phyloP scores from a whole-genome alignment of 2,329 filamentous ascomycete genomes.

The Pestalotiopsis sp. region DNA sequence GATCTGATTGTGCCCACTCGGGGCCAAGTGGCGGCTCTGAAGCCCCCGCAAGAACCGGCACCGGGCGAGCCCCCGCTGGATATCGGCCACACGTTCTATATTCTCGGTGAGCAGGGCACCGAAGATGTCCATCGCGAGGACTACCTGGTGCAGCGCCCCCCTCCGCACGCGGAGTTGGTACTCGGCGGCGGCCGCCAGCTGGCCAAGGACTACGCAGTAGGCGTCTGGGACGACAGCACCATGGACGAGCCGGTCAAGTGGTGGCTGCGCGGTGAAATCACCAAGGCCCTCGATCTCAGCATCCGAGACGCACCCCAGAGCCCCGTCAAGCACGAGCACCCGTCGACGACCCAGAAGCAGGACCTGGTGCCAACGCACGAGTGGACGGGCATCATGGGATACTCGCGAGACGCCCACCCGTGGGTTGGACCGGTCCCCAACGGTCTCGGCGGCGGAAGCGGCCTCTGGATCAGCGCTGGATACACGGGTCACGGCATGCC shows the following conservation, averaged over 20 bases:
- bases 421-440: slow-evolving; percentile 72
- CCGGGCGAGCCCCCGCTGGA: slow-evolving; percentile 21
- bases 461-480: slow-evolving; percentile 66
- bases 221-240: slow-evolving; percentile 60
- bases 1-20: slow-evolving; percentile 77
- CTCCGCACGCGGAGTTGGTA: slow-evolving; percentile 62
- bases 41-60: slow-evolving; percentile 50
- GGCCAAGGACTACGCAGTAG: slow-evolving; percentile 56
- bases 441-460: slow-evolving; percentile 50
- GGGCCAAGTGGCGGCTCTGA: slow-evolving; percentile 71
- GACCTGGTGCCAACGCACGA: slow-evolving; percentile 59
- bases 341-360: slow-evolving; percentile 27
- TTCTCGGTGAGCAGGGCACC: slow-evolving; percentile 47
- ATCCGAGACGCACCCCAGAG: slow-evolving; percentile 17
- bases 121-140: slow-evolving; percentile 56
- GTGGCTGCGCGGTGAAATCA: slow-evolving; percentile 55
- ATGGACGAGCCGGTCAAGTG: slow-evolving; percentile 58
- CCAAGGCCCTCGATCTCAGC: slow-evolving; percentile 43
- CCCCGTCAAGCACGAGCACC: background rate
- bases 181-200: slow-evolving; percentile 70
- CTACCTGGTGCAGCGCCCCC: slow-evolving; percentile 73
- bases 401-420: slow-evolving; percentile 66
- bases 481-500: slow-evolving; percentile 82
- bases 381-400: slow-evolving; percentile 85
- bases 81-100: slow-evolving; percentile 65